Conservation (phyloP, 1,139 yeast genomes). For the Hyphopichia wangnamkhiaoensis region DNA sequence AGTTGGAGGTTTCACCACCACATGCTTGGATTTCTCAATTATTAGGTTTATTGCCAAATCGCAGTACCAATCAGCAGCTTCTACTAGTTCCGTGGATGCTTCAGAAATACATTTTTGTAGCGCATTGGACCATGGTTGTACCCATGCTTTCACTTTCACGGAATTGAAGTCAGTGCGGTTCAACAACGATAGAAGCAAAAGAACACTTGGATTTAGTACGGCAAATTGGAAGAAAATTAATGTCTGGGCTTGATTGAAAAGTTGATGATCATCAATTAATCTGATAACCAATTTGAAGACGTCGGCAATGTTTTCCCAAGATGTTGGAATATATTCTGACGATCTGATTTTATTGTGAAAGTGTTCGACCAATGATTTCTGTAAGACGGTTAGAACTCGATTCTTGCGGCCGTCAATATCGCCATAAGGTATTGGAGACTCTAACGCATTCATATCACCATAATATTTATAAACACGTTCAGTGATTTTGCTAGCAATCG, state of each 20-base stretch:
- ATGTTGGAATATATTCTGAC: background rate
- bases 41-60: background rate
- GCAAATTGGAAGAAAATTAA: background rate
- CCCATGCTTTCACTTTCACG: background rate
- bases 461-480: background rate
- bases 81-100: background rate
- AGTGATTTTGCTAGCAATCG: too few species aligned
- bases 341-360: background rate
- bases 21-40: background rate
- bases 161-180: background rate
- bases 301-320: background rate
- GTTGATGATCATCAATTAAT: background rate
- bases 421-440: background rate
- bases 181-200: background rate
- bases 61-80: background rate
- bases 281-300: background rate
- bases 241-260: background rate
- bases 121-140: background rate
- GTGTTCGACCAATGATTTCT: background rate
- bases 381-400: background rate
- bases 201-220: background rate
- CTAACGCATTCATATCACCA: too few species aligned
- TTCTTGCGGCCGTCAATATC: background rate
- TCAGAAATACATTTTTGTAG: background rate
- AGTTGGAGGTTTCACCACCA: background rate